phyloP scores from a whole-genome alignment of 495 filamentous ascomycete species.

The Penicillium soppii region DNA sequence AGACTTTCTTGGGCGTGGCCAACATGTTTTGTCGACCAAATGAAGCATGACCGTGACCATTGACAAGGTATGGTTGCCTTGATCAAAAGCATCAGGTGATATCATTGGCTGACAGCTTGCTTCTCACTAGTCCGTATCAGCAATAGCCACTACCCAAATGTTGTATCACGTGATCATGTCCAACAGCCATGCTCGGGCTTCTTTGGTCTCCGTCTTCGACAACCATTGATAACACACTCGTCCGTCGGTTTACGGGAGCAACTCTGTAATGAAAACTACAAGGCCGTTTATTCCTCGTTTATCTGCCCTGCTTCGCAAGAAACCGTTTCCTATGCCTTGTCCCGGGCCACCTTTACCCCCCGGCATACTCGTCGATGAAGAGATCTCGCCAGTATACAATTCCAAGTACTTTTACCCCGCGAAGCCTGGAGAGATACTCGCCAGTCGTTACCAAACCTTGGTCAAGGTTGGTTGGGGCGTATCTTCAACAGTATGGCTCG shows the following conservation, averaged over 20 bases:
- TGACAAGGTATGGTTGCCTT: too few relatives aligned
- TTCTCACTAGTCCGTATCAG: too few relatives aligned
- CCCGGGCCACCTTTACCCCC: constrained; percentile 26
- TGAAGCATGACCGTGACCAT: too few relatives aligned
- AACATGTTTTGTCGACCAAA: too few relatives aligned
- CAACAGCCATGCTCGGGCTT: not conserved
- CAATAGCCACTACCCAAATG: too few relatives aligned
- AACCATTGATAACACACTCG: constrained; percentile 17
- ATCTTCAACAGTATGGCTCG: constrained; percentile 44
- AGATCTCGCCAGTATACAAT: constrained; percentile 35
- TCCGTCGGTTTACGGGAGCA: constrained; percentile 16
- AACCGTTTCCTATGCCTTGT: constrained; percentile 30
- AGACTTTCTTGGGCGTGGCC: too few relatives aligned
- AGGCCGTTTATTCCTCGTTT: constrained; percentile 22
- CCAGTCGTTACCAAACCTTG: constrained; percentile 38
- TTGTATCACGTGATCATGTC: not conserved
- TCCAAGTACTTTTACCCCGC: constrained; percentile 43
- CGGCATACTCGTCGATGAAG: constrained; percentile 34
- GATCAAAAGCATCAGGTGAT: too few relatives aligned
- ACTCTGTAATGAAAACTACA: constrained; percentile 22
- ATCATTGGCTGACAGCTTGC: too few relatives aligned
- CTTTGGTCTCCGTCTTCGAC: constrained; percentile 10
- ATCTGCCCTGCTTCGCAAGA: constrained; percentile 28
- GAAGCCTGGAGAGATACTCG: constrained; percentile 41
- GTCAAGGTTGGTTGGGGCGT: constrained; percentile 46